Evolutionary conservation across 106 monocot genomes (phyloP).

Genomic region (Phalaenopsis equestris): DNA sequence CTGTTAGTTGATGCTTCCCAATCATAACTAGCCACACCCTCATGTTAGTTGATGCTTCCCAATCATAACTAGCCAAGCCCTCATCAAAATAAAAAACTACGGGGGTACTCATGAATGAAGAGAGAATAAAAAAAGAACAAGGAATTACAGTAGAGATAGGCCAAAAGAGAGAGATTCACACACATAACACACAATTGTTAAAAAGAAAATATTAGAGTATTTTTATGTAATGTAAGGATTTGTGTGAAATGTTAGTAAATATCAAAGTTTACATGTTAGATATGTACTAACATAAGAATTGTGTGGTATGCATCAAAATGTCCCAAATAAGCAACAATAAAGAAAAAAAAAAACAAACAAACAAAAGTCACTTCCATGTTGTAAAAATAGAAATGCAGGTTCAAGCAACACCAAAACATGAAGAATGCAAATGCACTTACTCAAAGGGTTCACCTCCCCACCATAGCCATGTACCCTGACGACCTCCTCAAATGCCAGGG

Average conservation of each 20-base stretch:
- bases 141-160: neutral
- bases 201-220: no score
- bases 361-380: neutral
- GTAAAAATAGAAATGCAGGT: neutral
- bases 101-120: neutral
- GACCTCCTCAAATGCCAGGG: conserved; percentile 81
- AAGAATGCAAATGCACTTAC: conserved; percentile 29
- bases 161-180: no score
- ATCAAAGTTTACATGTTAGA: no score
- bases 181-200: no score
- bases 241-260: no score
- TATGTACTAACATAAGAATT: no score
- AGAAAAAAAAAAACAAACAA: neutral
- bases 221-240: no score
- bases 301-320: no score
- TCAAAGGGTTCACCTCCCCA: conserved; percentile 82
- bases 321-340: no score
- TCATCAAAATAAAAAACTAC: neutral
- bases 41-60: neutral
- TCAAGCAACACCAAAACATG: neutral
- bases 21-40: neutral
- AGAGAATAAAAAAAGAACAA: neutral
- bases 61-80: neutral
- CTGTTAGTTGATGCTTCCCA: neutral
- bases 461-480: conserved; percentile 79